Base-by-base conservation (phyloP, 2,329 filamentous ascomycete species). In the Hymenoscyphus infarciens region DNA sequence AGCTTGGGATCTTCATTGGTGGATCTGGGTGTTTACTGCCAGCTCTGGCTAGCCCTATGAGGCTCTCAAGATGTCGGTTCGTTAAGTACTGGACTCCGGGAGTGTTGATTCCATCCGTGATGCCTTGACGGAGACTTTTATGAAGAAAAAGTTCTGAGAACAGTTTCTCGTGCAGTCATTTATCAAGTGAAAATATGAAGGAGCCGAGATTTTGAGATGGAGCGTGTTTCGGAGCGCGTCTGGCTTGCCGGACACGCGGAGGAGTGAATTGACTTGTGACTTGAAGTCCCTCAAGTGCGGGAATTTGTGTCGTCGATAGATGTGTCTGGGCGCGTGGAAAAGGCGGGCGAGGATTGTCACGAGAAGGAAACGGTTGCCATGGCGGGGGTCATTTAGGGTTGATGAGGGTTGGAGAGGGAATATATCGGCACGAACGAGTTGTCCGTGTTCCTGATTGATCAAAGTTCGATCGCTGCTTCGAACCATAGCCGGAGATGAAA, bases 381-480 rank as follows among this genome's bases (percentile, higher is more conserved):
- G 35, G 35, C 35, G 42, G 42, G 42, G n/a, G 19, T 19, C n/a
- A 49, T 10, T 52, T 22, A 49, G 19, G 42, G 42, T 49, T 49
- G 42, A 49, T 42, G 39, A 42, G 39, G 39, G 39, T 16, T n/a
- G n/a, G 39, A 11, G 7, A 35, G 10, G n/a, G 42, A 49, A 22
- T 22, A 52, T 13, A 22, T 52, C 45, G 45, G 45, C 45, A 52
- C 19, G 22, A 52, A 52, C 45, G 19, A 52, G 19, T 52, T 52
- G 45, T 52, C 45, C 19, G 45, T 52, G 45, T 45, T 45, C 39
- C 39, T 45, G 19, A 52, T 52, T 52, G 45, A 52, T 52, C 45
- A 52, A 10, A 13, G 45, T 22, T 52, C 45, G 19, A 52, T 52
- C 45, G 45, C 42, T 49, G 4, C 42, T 22, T 25, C 10, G 19